phyloP scores from a whole-genome alignment of 1,139 yeast genomes.

The Protomyces pachydermus region DNA sequence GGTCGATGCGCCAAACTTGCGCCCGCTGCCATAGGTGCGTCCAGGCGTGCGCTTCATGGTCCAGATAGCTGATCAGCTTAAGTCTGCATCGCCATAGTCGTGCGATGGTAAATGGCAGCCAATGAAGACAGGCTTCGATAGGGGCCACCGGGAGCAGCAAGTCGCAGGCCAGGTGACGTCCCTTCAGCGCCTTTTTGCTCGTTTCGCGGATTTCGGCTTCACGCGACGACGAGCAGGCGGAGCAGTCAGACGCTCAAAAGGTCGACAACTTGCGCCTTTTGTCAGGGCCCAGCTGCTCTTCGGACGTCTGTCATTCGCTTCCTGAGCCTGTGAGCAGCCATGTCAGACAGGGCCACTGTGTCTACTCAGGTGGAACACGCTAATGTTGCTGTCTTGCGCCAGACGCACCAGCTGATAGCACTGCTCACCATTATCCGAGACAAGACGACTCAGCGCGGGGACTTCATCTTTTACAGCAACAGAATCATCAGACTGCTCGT shows the following conservation, averaged over 20 bases:
- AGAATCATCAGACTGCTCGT: conserved; percentile 87
- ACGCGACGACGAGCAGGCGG: too few relatives aligned
- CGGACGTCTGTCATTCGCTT: not conserved
- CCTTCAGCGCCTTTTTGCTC: too few relatives aligned
- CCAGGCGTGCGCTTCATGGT: not conserved
- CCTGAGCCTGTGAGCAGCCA: not conserved
- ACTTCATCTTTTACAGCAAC: conserved; percentile 90
- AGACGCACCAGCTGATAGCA: conserved; percentile 83
- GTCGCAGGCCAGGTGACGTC: too few relatives aligned
- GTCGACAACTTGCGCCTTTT: too few relatives aligned
- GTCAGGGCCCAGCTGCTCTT: too few relatives aligned
- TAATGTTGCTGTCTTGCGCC: conserved; percentile 64
- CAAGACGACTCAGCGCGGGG: conserved; percentile 62
- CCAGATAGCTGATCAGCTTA: not conserved
- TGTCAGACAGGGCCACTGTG: conserved; percentile 17
- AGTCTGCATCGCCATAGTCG: not conserved
- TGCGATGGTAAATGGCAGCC: not conserved
- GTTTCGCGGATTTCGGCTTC: too few relatives aligned
- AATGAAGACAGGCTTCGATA: not conserved
- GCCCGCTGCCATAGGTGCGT: not conserved
- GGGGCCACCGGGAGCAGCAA: too few relatives aligned
- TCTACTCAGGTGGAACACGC: conserved; percentile 12
- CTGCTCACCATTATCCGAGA: conserved; percentile 87
- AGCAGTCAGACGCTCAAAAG: too few relatives aligned
- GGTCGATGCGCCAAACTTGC: not conserved